Evolutionary conservation across 495 filamentous ascomycete species (phyloP), one percentile per base, ranked within the genome.

Genomic region (Aspergillus leporis): DNA sequence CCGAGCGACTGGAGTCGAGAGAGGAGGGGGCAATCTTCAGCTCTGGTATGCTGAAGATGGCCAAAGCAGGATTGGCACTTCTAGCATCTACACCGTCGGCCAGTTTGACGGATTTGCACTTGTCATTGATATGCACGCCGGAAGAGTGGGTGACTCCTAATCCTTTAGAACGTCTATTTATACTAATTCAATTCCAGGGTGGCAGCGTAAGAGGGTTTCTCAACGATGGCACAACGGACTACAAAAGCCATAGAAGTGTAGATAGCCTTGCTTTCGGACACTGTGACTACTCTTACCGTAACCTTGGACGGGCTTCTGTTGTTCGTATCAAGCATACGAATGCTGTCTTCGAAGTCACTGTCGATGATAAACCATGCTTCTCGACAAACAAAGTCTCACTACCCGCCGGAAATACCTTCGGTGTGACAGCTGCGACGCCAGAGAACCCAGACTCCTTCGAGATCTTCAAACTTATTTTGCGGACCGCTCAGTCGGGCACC

Each of bases 361-460:
- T 97, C 8, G 95, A 96, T 71, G 87, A 88, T 60, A 85, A 83
- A 58, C 74, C 84, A 34, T 98, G 94, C 76, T 96, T 98, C 73
- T 85, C 89, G 55, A 93, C 84, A 52, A 78, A 88, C 68, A 88
- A 90, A 77, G 81, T 97, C 61, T 72, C 75, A 43, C 81, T 98
- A 31, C 93, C 94, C 9, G 68, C 81, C 7, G 90, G 89, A 64
- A 95, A 98, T 74, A 84, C 83, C 70, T 91, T 96, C 59, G 94
- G 94, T 67, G 76, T 98, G 61, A 89, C 89, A 2, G 94, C 93
- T 32, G 90, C 89, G 4, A 92, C 91, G 8, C 90, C 91, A 28
- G 92, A 97, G 59, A 92, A 84, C 62, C 91, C 94, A 0, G 94
- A 98, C 71, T 95, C 91, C 28, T 96, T 96, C 69, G 94, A 98